Evolutionary conservation across 2,329 filamentous ascomycete species (phyloP), one percentile per base, ranked within the genome.

Genomic region (Pseudogymnoascus sp.): DNA sequence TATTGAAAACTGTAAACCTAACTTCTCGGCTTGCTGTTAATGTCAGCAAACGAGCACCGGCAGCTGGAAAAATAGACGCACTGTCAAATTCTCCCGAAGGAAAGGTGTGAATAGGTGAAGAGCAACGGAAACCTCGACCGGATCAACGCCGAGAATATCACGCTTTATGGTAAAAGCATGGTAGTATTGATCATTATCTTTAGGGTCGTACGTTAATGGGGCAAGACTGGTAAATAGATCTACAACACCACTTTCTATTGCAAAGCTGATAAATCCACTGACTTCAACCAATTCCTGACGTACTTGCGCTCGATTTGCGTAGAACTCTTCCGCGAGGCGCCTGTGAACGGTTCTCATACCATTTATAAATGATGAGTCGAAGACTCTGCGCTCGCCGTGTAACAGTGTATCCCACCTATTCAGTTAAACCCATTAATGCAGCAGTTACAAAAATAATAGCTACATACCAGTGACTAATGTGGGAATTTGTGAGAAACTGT

Each of bases 401-500:
- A 54, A 16, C 12, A 54, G 25, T 4, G 43, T 33, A n/a, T 54
- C 43, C 43, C 43, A 54, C 43, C 43, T 54, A 54, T 30, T 11
- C n/a, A 54, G 25, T 54, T 54, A 54, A 25, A 33, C 25, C 33
- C 25, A 16, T 18, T 33, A 12, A 16, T 16, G 43, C 18, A 33
- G 16, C n/a, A 33, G 9, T 30, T 11, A 33, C 43, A 9, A 16
- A 62, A 12, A 60, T 8, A 7, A 60, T 28, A 14, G 41, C 58
- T 57, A 43, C 47, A 12, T 58, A 16, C 61, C 59, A 39, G 39
- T 36, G 33, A 12, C 41, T 58, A n/a, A 59, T 63, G 8, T 61
- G 59, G 9, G 43, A 25, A 50, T 63, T 61, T 12, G n/a, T 35
- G 39, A 61, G 33, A 25, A 61, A 61, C n/a, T 54, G 28, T 6